A percentile compares a stretch with the other conserved stretches of the same genome.
Evolutionary conservation across 2,329 filamentous ascomycete species (phyloP).

Genomic region (Pseudocercospora musae): DNA sequence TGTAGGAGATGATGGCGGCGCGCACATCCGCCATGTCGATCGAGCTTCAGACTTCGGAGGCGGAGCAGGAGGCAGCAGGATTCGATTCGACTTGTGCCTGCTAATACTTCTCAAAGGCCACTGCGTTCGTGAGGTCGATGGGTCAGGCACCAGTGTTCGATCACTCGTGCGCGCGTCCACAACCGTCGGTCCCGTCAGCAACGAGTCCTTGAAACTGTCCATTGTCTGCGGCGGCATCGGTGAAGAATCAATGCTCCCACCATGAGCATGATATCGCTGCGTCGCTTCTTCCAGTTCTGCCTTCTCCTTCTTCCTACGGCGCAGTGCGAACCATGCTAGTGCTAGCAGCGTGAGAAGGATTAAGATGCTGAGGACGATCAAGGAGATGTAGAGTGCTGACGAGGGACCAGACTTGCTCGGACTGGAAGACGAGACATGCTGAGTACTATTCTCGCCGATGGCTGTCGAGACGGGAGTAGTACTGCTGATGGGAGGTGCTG

Average conservation of each 20-base stretch:
- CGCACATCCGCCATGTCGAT: not conserved
- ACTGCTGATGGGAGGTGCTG: not conserved
- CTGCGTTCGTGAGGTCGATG: not conserved
- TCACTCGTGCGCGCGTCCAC: slow-evolving; percentile 1
- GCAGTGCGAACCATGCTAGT: slow-evolving; percentile 7
- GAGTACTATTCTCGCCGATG: not conserved
- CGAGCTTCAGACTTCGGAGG: slow-evolving; percentile 2
- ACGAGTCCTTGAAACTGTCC: not conserved
- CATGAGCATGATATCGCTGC: not conserved
- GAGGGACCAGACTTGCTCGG: not conserved
- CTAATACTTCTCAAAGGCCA: slow-evolving; percentile 5
- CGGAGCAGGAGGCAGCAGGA: slow-evolving; percentile 6
- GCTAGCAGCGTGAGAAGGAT: slow-evolving; percentile 5
- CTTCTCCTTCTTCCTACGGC: slow-evolving; percentile 2
- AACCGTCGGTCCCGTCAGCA: not conserved
- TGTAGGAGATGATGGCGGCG: slow-evolving; percentile 10
- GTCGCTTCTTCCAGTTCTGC: not conserved
- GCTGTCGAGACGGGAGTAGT: not conserved
- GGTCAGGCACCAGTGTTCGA: slow-evolving; percentile 5
- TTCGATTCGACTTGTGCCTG: not conserved
- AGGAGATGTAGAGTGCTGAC: slow-evolving; percentile 5
- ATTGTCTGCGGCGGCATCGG: not conserved
- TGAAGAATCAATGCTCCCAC: not conserved
- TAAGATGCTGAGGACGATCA: slow-evolving; percentile 11
- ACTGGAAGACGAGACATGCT: not conserved